Conservation (phyloP, 2,329 filamentous ascomycete genomes). For the Magnaporthiopsis poae region DNA sequence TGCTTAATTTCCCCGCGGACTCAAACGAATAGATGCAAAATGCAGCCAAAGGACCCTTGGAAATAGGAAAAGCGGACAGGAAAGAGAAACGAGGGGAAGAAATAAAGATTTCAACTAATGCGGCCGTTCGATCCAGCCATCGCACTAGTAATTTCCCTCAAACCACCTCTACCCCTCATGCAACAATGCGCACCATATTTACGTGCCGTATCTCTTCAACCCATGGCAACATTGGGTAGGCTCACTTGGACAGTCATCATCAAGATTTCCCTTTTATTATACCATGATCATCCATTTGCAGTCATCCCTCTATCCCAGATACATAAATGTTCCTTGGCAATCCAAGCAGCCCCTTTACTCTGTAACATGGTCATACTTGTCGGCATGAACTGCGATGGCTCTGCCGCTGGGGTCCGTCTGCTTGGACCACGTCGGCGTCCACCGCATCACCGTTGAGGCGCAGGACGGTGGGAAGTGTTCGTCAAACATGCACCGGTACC, state of each 20-base stretch:
- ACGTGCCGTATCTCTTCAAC: too few species aligned
- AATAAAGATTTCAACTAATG: too few species aligned
- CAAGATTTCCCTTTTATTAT: neutral
- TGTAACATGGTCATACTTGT: slow-evolving; percentile 53
- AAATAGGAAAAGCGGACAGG: too few species aligned
- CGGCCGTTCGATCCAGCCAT: too few species aligned
- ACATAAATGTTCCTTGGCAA: neutral
- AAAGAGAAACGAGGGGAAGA: too few species aligned
- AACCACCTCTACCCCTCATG: too few species aligned
- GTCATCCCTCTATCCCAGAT: neutral
- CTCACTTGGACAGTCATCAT: too few species aligned
- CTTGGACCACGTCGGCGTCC: slow-evolving; percentile 95
- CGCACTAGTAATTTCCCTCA: too few species aligned
- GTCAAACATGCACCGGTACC: slow-evolving; percentile 98
- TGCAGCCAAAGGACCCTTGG: neutral
- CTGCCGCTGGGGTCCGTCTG: slow-evolving; percentile 90
- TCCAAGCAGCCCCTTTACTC: neutral
- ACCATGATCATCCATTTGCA: neutral
- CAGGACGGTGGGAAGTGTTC: slow-evolving; percentile 93
- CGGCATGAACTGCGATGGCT: slow-evolving; percentile 65
- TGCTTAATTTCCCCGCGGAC: neutral
- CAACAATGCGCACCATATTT: too few species aligned
- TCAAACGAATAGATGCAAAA: neutral
- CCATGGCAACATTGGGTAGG: too few species aligned
- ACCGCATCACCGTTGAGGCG: slow-evolving; percentile 86